A percentile compares a stretch with the other conserved stretches of the same genome.
Evolutionary conservation across 1,139 yeast species (phyloP).

Genomic region (Magnusiomyces sp.): DNA sequence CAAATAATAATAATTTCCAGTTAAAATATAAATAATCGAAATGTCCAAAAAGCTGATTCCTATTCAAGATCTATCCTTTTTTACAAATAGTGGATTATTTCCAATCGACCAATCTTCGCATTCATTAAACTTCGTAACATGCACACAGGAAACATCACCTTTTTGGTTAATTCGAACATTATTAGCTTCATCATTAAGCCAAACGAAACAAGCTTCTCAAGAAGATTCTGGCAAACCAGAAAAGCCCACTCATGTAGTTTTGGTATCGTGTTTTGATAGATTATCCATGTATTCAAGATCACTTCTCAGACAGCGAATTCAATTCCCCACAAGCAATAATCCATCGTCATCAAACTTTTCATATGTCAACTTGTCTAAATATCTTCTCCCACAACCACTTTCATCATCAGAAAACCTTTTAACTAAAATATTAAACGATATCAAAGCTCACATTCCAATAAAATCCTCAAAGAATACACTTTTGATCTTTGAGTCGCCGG

Average conservation of each 20-base stretch:
- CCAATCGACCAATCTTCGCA: not conserved
- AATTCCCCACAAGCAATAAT: not conserved
- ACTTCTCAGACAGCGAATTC: conserved; percentile 1
- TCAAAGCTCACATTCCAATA: not conserved
- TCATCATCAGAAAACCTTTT: not conserved
- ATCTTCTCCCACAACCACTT: not conserved
- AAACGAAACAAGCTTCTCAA: not conserved
- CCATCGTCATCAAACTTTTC: not conserved
- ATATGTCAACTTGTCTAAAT: not conserved
- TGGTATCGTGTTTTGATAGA: conserved; percentile 1
- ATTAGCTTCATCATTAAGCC: not conserved
- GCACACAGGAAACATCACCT: conserved; percentile 1
- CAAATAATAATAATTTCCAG: too few species aligned
- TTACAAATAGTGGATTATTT: not conserved
- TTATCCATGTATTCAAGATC: not conserved
- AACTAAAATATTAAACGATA: not conserved
- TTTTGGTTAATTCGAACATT: conserved; percentile 3
- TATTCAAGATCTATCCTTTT: conserved; percentile 1
- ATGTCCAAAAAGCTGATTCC: conserved; percentile 3
- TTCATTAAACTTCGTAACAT: not conserved
- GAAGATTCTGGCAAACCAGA: not conserved
- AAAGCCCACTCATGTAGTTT: not conserved
- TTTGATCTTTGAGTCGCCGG: conserved; percentile 3
- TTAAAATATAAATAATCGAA: too few species aligned
- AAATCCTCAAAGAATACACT: not conserved